Evolutionary conservation across 345 rosid species (phyloP).

Genomic region (Citrus hindsii): DNA sequence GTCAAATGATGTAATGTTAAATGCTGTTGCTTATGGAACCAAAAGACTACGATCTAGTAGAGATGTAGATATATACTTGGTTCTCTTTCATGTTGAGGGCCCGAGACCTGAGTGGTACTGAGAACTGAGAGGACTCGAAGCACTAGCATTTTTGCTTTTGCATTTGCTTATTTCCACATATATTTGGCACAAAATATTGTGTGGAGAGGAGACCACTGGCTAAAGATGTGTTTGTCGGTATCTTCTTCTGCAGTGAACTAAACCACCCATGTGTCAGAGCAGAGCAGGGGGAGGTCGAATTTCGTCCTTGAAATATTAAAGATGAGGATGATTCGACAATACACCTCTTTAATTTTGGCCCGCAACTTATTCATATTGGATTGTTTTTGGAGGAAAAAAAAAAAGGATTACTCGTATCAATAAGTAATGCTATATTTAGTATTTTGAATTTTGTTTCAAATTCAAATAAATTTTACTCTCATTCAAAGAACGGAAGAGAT

Average conservation of each 20-base stretch:
- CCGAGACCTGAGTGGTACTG: not conserved
- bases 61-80: not conserved
- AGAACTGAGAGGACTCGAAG: not conserved
- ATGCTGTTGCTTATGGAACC: not conserved
- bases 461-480: no score
- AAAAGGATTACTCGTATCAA: no score
- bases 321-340: not conserved
- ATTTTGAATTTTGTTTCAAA: no score
- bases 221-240: not conserved
- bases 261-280: not conserved
- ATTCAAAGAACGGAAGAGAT: no score
- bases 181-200: not conserved
- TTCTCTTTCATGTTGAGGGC: not conserved
- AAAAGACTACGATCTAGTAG: not conserved
- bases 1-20: no score
- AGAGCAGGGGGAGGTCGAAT: not conserved
- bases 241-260: not conserved
- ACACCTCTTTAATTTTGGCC: conserved; percentile 2
- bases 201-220: not conserved
- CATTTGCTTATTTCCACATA: not conserved
- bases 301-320: not conserved
- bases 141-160: not conserved
- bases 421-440: no score
- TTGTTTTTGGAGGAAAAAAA: not conserved
- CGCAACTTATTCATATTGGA: not conserved